These are phyloP conservation scores for Russula abietina DNA, from an alignment of 768 basidiomycete genomes.

Conservation along the genomic window DNA sequence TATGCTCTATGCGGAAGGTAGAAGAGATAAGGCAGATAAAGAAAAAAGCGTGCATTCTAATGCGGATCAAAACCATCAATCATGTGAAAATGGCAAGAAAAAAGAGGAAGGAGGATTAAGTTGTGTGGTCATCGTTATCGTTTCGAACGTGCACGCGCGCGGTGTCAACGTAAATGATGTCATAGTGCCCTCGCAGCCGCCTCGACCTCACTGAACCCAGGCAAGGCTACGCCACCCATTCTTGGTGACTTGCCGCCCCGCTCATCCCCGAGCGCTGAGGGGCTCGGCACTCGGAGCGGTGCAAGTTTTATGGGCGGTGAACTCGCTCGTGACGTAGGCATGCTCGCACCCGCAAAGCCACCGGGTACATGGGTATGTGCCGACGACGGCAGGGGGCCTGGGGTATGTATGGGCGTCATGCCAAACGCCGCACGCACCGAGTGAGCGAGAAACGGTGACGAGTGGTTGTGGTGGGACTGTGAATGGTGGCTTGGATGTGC, in stretches of 20 bases:
- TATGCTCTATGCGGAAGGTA: constrained; percentile 11
- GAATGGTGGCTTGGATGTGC: constrained; percentile 28
- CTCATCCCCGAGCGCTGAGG: constrained; percentile 25
- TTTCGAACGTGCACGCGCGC: constrained; percentile 1
- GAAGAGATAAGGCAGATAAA: too few species aligned
- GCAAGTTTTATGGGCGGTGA: constrained; percentile 70
- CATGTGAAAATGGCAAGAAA: background rate
- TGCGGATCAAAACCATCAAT: background rate
- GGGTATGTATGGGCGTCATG: constrained; percentile 74
- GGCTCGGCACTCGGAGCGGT: constrained; percentile 50
- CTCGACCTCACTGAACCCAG: constrained; percentile 32
- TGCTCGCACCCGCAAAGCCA: constrained; percentile 16
- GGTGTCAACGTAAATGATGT: constrained; percentile 8
- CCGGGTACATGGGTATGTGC: constrained; percentile 17
- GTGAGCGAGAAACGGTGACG: constrained; percentile 54
- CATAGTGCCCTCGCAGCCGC: constrained; percentile 25
- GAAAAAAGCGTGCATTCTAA: background rate
- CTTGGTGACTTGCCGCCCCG: constrained; percentile 15
- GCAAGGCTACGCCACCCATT: constrained; percentile 28
- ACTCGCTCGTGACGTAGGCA: constrained; percentile 56
- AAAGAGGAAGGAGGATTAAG: background rate
- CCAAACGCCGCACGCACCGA: constrained; percentile 84
- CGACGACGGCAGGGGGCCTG: constrained; percentile 33
- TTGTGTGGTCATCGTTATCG: background rate
- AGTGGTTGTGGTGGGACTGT: constrained; percentile 16